Evolutionary conservation across 164 flowering plant species (phyloP).

Genomic region (Nymphaea colorata): DNA sequence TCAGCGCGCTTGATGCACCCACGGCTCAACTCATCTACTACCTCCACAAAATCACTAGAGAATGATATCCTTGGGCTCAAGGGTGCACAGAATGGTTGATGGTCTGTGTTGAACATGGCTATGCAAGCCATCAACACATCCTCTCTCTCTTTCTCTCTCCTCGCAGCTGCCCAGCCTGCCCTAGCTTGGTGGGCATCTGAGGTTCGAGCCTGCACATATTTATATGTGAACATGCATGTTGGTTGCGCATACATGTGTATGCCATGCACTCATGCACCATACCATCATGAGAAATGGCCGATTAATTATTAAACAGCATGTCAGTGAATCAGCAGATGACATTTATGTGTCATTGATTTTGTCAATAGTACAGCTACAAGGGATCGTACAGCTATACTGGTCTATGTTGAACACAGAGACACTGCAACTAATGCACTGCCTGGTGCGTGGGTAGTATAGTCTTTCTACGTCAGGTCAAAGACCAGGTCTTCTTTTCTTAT

Average conservation of each 20-base stretch:
- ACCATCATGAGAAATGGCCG: background rate
- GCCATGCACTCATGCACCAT: no score
- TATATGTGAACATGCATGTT: background rate
- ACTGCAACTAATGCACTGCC: no score
- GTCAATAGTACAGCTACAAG: background rate
- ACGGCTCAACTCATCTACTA: constrained; percentile 7
- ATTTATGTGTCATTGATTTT: background rate
- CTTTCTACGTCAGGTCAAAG: background rate
- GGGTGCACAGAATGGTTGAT: constrained; percentile 18
- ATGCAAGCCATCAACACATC: constrained; percentile 43
- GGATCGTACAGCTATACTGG: background rate
- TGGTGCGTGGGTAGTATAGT: background rate
- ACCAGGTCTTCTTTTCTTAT: background rate
- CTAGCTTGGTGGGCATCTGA: background rate
- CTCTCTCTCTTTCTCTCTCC: background rate
- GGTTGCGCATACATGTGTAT: background rate
- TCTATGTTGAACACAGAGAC: background rate
- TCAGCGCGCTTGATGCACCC: constrained; percentile 20
- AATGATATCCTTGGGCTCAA: constrained; percentile 81
- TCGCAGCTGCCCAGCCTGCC: background rate
- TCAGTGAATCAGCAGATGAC: background rate
- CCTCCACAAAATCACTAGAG: constrained; percentile 61
- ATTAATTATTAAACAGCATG: background rate
- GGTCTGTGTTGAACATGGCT: constrained; percentile 55
- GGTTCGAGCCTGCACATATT: background rate